Percentiles rank a stretch among this genome's conserved stretches.
Conservation (phyloP, 73 alveolate species). For the Paramecium tetraurelia region DNA sequence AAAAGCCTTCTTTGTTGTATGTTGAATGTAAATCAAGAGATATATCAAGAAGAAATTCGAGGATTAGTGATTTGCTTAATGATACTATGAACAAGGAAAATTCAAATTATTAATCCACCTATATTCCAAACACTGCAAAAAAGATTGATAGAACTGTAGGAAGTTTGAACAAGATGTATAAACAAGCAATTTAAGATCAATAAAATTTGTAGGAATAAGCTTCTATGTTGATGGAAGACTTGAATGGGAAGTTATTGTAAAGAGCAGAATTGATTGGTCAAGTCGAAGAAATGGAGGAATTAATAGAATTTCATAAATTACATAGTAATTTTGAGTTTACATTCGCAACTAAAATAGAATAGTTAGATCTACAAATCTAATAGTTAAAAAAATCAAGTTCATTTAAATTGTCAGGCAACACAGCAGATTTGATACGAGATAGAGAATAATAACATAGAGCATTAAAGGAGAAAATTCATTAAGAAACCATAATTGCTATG, state of each 20-base stretch:
- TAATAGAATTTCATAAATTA: neutral
- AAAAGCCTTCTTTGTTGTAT: neutral
- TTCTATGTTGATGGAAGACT: constrained; percentile 16
- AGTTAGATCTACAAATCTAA: neutral
- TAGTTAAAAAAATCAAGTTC: neutral
- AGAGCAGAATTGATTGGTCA: constrained; percentile 41
- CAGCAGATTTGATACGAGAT: constrained; percentile 8
- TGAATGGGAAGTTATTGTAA: constrained; percentile 36
- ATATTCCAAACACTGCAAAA: neutral
- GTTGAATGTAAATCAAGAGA: constrained; percentile 26
- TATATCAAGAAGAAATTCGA: constrained; percentile 5
- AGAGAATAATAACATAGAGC: neutral
- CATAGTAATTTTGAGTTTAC: neutral
- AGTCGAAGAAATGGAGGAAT: constrained; percentile 36
- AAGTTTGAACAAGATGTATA: constrained; percentile 27
- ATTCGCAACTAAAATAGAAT: neutral
- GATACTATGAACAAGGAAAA: constrained; percentile 23
- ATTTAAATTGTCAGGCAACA: neutral
- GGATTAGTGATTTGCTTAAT: neutral
- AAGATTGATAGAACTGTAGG: constrained; percentile 34
- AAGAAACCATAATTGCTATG: neutral
- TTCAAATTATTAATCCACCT: neutral
- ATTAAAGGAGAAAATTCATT: neutral
- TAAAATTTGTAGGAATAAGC: neutral
- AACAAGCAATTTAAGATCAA: constrained; percentile 4